Evolutionary conservation across 1,284 basidiomycete genomes (phyloP), one percentile per base, ranked within the genome.

Genomic region (Ustilago tritici): DNA sequence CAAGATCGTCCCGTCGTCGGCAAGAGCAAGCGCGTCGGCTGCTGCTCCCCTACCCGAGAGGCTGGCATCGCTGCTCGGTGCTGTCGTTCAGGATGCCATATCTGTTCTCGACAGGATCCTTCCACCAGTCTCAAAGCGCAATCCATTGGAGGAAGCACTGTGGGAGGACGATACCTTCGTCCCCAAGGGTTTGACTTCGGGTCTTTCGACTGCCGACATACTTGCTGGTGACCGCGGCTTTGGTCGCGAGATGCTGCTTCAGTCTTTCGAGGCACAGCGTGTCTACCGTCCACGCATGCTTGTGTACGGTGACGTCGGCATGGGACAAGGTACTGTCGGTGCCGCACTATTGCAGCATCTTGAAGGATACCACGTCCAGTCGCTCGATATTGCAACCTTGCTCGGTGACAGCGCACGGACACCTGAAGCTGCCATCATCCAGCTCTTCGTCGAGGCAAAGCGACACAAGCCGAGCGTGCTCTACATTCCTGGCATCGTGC

Each of bases 371-470:
- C 94, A 98, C 83, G 90, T 99, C 0, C 97, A 98, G 87, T 94
- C 91, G 76, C 89, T 99, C 55, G 95, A 99, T 84, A 89, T 99
- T 12, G 95, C 93, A 10, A 92, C 92, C 0, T 87, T 99, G 52
- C 89, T 99, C 87, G 90, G 93, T 56, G 96, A 99, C 86, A 94
- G 95, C 0, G 92, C 93, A 0, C 88, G 95, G 81, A 95, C 95
- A 4, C 88, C 92, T 3, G 97, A 99, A 87, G 93, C 96, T 1
- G 92, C 93, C 2, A 92, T 98, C 64, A 94, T 98, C 2, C 96
- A 98, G 81, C 89, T 98, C n/a, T 98, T 99, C 82, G 90, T 95
- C 19, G 97, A 99, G 86, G 97, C 97, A 0, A 98, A 98, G 86
- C 91, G 97, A 35, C 94, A 98, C 85, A 95, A 98, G 82, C 97